Base-by-base conservation (phyloP, 2,329 filamentous ascomycete genomes). In the Pyricularia grisea region DNA sequence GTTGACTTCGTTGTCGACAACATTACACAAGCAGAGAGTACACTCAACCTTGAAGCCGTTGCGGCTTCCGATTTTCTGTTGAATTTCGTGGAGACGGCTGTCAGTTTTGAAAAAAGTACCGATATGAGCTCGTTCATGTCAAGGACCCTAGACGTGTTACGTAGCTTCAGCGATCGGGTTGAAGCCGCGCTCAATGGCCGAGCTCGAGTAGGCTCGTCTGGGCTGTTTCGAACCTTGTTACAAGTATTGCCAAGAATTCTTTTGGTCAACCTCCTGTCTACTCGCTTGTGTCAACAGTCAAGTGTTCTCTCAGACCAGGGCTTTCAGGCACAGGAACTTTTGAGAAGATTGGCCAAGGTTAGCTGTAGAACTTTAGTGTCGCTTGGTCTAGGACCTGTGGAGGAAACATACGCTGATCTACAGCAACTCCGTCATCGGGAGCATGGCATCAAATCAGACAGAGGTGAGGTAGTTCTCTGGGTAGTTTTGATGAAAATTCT, bases 1-100 rank as follows among this genome's bases (percentile, higher is more conserved):
- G 78, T 88, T 70, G 88, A 90, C 75, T 87, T 83, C 75, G 77
- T 90, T 36, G 75, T 78, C 12, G 86, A 88, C 42, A 79, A 84
- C 65, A 69, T 33, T 10, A 63, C 31, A 25, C 50, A 68, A 20
- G 4, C 67, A 11, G 67, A 12, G 27, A 25, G 11, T 17, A 12
- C n/a, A 12, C 25, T 58, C 30, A 63, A 28, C n/a, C 28, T 31
- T 4, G 55, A 23, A 27, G 42, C 33, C 10, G 73, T 77, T 20
- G 77, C 78, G 36, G 79, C 80, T 1, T 74, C 77, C 10, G 75
- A 78, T 7, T 87, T 87, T 65, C 72, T 87, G 4, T 72, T 87
- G 17, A 75, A 76, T 25, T 88, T 86, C 72, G 71, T 84, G 1
- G 79, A 82, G 55, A 75, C 80, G 23, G 78, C 80, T 4, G 65